A percentile compares a stretch with the other conserved stretches of the same genome.
These are phyloP conservation scores for Silybum marianum DNA, from an alignment of 129 eudicot species.

Conservation along the genomic window DNA sequence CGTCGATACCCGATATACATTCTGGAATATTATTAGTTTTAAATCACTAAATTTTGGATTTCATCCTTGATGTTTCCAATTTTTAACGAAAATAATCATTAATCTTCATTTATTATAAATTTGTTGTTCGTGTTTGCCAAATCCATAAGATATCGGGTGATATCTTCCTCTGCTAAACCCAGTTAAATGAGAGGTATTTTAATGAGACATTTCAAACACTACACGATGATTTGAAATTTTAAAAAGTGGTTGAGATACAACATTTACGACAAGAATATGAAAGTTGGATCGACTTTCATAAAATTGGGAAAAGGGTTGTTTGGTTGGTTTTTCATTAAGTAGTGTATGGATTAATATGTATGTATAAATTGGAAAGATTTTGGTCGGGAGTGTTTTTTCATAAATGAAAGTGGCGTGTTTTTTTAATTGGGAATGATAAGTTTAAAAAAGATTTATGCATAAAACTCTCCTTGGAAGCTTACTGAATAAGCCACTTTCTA, in stretches of 20 bases:
- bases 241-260: not conserved
- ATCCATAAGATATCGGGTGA: not conserved
- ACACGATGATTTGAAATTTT: not conserved
- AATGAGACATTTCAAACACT: not conserved
- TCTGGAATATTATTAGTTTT: not conserved
- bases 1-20: not conserved
- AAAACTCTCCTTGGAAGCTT: too few relatives aligned
- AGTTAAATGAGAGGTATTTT: not conserved
- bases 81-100: not conserved
- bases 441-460: too few relatives aligned
- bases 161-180: not conserved
- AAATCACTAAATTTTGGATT: too few relatives aligned
- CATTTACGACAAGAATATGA: not conserved
- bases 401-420: too few relatives aligned
- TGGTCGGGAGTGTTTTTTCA: too few relatives aligned
- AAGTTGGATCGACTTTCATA: not conserved
- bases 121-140: not conserved
- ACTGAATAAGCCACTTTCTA: too few relatives aligned
- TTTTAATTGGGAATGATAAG: too few relatives aligned
- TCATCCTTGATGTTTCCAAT: not conserved
- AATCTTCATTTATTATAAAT: too few relatives aligned
- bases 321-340: too few relatives aligned
- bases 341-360: too few relatives aligned
- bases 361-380: too few relatives aligned
- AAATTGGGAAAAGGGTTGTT: not conserved